Percentiles rank a stretch among this genome's conserved stretches.
phyloP scores from a whole-genome alignment of 371 early-diverging fungal genomes.

The Syncephalastrum monosporum region DNA sequence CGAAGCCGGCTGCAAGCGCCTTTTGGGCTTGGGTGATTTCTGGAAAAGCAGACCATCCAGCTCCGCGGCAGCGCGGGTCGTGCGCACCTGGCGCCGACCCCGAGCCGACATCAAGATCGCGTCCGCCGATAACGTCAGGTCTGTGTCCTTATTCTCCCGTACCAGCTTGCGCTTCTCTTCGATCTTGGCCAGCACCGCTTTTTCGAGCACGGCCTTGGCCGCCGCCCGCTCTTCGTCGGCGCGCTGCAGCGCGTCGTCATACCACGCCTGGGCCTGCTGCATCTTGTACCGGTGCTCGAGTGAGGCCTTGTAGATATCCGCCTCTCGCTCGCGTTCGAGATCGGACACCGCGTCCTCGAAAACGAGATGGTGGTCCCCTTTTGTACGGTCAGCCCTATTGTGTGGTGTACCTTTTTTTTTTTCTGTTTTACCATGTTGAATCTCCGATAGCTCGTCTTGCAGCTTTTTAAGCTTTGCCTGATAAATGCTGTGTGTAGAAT shows the following conservation, averaged over 20 bases:
- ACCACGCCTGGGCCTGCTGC: conserved; percentile 12
- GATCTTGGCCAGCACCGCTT: conserved; percentile 16
- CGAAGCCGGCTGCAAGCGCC: conserved; percentile 5
- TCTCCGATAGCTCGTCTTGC: conserved; percentile 14
- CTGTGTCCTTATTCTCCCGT: conserved; percentile 16
- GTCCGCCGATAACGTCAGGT: conserved; percentile 14
- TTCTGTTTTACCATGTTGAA: conserved; percentile 11
- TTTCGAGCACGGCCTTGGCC: conserved; percentile 11
- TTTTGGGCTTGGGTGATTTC: not conserved
- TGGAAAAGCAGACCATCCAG: too few species aligned
- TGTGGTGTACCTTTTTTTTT: too few species aligned
- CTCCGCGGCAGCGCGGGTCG: too few species aligned
- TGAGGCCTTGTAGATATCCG: conserved; percentile 10
- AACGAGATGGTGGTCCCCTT: conserved; percentile 5
- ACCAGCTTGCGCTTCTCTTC: conserved; percentile 18
- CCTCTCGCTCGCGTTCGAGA: conserved; percentile 9
- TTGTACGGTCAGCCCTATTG: not conserved
- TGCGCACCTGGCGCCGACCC: not conserved
- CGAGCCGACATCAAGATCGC: not conserved
- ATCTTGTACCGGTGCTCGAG: conserved; percentile 11
- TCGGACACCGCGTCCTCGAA: conserved; percentile 14
- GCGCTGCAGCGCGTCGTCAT: conserved; percentile 7
- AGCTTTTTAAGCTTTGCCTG: conserved; percentile 15
- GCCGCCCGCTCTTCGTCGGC: conserved; percentile 10
- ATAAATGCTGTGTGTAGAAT: conserved; percentile 7